Evolutionary conservation across 2,329 filamentous ascomycete species (phyloP), one percentile per base, ranked within the genome.

Genomic region (Chaetomium strumarium): DNA sequence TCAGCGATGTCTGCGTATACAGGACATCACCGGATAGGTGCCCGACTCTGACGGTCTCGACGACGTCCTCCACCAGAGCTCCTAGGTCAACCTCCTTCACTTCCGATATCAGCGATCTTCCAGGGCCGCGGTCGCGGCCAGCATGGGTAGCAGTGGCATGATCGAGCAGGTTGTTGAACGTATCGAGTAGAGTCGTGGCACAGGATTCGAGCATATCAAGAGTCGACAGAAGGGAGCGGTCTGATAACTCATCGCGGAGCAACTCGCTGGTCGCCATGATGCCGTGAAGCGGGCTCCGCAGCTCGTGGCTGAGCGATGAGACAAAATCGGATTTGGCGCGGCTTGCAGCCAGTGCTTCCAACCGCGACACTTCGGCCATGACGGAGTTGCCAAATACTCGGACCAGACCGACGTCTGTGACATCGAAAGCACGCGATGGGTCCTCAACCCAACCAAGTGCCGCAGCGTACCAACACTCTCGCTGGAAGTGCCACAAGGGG

Each of bases 231-330:
- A 77, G 74, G 20, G 70, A 65, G 5, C 67, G 64, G 47, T 70
- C 67, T 43, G 76, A 62, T 5, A 66, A 55, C 0, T 70, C 74
- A 12, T 76, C 75, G n/a, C 72, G 70, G 1, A 81, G 62, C 37
- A 79, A 66, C 55, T 78, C 75, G 5, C 72, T 72, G 57, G 67
- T 79, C 0, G 75, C 76, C 2, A 82, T 66, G 31, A 82, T 78
- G 1, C 78, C 79, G 55, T 82, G 78, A 1, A 83, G 67, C 2
- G 79, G 79, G 3, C 74, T 78, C 14, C 79, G 69, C 7, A 82
- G 65, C 58, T 83, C 79, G 61, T 83, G 79, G 20, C 75, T 78
- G 41, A 82, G 74, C 8, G 75, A 80, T 1, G 75, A 76, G 19
- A 82, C 74, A 55, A 82, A 78, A 52, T 79, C 76, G 0, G 74